These are phyloP conservation scores for Kodamaea anthophila DNA, from an alignment of 1,139 yeast species.

Conservation along the genomic window DNA sequence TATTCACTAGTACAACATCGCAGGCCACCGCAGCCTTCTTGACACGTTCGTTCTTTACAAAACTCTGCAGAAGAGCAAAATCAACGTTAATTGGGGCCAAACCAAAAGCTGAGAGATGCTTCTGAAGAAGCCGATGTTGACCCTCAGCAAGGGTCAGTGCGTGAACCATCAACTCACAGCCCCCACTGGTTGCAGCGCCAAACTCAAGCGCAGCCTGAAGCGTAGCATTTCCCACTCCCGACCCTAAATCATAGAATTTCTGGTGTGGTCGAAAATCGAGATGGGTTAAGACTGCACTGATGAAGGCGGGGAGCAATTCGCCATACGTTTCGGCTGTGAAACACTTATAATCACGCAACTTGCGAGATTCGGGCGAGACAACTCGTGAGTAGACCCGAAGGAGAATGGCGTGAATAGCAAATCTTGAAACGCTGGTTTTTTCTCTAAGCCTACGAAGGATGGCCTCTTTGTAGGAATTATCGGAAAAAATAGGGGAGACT, in stretches of 20 bases:
- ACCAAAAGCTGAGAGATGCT: slow-evolving; percentile 60
- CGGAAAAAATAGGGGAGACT: slow-evolving; percentile 9
- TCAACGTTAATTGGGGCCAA: slow-evolving; percentile 49
- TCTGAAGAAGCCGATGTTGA: slow-evolving; percentile 54
- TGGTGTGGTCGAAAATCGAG: slow-evolving; percentile 50
- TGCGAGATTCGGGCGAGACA: slow-evolving; percentile 67
- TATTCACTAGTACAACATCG: slow-evolving; percentile 73
- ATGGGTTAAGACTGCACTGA: slow-evolving; percentile 61
- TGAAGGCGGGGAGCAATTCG: slow-evolving; percentile 74
- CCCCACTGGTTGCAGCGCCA: slow-evolving; percentile 73
- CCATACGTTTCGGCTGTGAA: slow-evolving; percentile 92
- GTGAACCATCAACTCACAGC: slow-evolving; percentile 83
- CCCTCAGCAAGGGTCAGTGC: slow-evolving; percentile 64
- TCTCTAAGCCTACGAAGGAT: slow-evolving; percentile 28
- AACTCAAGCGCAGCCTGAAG: slow-evolving; percentile 85
- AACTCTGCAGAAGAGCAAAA: slow-evolving; percentile 63
- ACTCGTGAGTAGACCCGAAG: slow-evolving; percentile 69
- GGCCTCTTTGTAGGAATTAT: slow-evolving; percentile 16
- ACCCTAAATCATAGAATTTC: slow-evolving; percentile 78
- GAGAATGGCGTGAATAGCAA: slow-evolving; percentile 61
- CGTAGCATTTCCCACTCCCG: slow-evolving; percentile 91
- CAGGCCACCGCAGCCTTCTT: slow-evolving; percentile 49
- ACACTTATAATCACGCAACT: slow-evolving; percentile 68
- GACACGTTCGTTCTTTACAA: slow-evolving; percentile 59
- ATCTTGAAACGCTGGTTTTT: slow-evolving; percentile 44